Evolutionary conservation across 805 yeast species (phyloP), one percentile per base, ranked within the genome.

Genomic region (Ogataea salicorniae): DNA sequence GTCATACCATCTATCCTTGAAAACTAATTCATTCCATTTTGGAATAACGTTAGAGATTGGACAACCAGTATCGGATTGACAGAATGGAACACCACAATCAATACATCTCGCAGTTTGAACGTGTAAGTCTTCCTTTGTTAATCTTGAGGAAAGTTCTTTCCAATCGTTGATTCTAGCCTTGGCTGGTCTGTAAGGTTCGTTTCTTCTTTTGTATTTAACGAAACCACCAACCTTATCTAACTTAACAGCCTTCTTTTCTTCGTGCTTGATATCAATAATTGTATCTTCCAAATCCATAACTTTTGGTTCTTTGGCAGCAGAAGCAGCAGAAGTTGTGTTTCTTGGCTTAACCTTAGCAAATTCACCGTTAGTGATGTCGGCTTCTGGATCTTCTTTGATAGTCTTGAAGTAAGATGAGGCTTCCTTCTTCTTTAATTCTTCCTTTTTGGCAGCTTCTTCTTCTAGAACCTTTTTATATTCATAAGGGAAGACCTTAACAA

Each of bases 11-110:
- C 92, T 82, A 69, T 89, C 92, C 68, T 90, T 80, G 80, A 90
- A 92, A 17, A 92, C 96, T 57, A 94, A 79, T 67, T 91, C 98
- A 68, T 92, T 94, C 92, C 97, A 94, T 71, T 92, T 91, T 54
- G 99, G 99, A 74, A 92, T 92, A 59, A 92, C 83, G 71, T 92
- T 92, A 46, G 97, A 90, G 56, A 92, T 86, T 46, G 99, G 99
- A 74, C 99, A 92, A 50, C 99, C 99, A 39, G 96, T 87, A 68
- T 92, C 98, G 42, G 96, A 85, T 63, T 92, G 95, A 76, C 99
- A 92, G 81, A 92, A 92, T 49, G 99, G 99, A 59, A 94, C 95
- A 75, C 99, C 99, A 76, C 99, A 92, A 71, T 92, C 98, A 96
- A 94, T 92, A 78, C 99, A 92, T 70, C 99, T 82, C 15, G 98